phyloP scores from a whole-genome alignment of 106 monocot species.

The Apostasia ramifera region DNA sequence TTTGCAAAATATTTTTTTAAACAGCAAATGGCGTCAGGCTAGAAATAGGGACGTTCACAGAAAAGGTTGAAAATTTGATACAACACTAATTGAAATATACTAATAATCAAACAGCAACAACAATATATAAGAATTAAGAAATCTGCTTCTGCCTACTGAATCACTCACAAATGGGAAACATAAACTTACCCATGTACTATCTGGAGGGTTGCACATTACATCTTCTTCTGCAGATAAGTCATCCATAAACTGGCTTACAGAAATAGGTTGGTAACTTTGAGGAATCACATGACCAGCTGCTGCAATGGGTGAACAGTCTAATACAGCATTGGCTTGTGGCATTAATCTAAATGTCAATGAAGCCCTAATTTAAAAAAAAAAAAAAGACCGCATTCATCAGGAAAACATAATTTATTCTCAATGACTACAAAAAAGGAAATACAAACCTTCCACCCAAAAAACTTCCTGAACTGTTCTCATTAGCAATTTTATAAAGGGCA shows the following conservation, averaged over 20 bases:
- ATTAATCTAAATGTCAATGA: constrained; percentile 74
- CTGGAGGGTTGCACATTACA: constrained; percentile 37
- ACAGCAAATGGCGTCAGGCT: no score
- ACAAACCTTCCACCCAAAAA: constrained; percentile 46
- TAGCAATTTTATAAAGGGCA: constrained; percentile 36
- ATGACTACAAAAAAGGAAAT: background rate
- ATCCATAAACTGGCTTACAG: constrained; percentile 90
- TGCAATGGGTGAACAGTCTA: constrained; percentile 78
- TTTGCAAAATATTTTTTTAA: no score
- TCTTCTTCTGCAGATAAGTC: constrained; percentile 69
- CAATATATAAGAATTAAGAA: no score
- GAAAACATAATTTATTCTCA: background rate
- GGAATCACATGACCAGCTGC: constrained; percentile 81
- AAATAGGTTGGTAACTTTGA: constrained; percentile 66
- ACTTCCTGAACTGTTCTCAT: constrained; percentile 25
- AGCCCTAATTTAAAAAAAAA: constrained; percentile 36
- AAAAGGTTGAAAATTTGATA: no score
- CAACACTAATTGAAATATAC: no score
- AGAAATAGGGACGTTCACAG: no score
- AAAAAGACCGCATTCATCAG: background rate
- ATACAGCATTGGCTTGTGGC: constrained; percentile 69
- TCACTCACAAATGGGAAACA: background rate
- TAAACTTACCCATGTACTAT: constrained; percentile 44
- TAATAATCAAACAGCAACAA: no score
- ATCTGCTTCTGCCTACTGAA: background rate